Base-by-base conservation (phyloP, 345 rosid genomes). In the Barbarea vulgaris region DNA sequence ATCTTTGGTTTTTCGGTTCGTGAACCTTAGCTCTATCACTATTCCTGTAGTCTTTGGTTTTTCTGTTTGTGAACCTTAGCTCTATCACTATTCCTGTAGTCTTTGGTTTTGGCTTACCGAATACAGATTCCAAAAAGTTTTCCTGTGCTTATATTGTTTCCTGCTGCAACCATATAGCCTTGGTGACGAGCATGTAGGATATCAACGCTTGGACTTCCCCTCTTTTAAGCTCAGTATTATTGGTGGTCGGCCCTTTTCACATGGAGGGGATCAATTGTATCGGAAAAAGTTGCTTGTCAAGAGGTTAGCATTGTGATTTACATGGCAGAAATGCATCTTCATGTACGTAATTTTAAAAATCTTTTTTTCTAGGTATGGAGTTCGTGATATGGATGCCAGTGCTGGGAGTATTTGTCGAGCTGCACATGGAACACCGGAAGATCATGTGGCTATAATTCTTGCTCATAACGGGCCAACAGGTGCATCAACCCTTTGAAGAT, bases 241-340 rank as follows among this genome's bases (percentile, higher is more conserved):
- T 64, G 98, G 98, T 78, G 98, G 94, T 66, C 85, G 94, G 44
- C 98, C 97, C 70, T 91, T 93, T 89, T 91, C 98, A 46, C 81
- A 84, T 79, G 98, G 94, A 0, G 97, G 97, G 9, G 68, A 80
- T 67, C 80, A 61, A 58, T 60, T 93, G 39, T 84, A 79, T 76
- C 84, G 91, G 36, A 82, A 81, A 54, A 82, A 57, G 72, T 87
- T 93, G 72, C 81, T 91, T 47, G 73, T 77, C 70, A 78, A 80
- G 41, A 86, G 97, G 97, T 90, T 65, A 15, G 82, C 76, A 33
- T 31, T 72, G n/a, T 59, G 19, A 56, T 17, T 65, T 65, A 2
- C 44, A 18, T 74, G n/a, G 59, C 53, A 19, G 33, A 58, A 14
- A 14, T 11, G 73, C 25, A 75, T 67, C 18, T 25, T 50, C 63